Conservation (phyloP, 1,139 yeast genomes). For the Pichia inconspicua region DNA sequence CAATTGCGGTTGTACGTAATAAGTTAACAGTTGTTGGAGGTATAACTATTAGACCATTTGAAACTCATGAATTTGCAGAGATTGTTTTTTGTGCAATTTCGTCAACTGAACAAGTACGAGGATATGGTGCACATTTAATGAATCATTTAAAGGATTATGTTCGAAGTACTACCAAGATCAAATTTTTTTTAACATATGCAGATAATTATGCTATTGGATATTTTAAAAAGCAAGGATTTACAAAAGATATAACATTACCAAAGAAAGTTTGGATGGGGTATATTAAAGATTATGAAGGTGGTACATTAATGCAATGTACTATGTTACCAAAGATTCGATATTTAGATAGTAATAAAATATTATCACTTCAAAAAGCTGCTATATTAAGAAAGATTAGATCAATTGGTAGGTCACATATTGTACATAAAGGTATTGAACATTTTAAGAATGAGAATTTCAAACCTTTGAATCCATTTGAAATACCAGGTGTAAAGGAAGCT, state of each 20-base stretch:
- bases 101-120: conserved; percentile 94
- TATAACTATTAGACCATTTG: conserved; percentile 90
- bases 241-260: conserved; percentile 85
- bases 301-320: conserved; percentile 94
- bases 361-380: conserved; percentile 85
- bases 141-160: conserved; percentile 95
- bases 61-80: conserved; percentile 86
- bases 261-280: conserved; percentile 95
- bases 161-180: conserved; percentile 76
- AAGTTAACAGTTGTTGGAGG: conserved; percentile 97
- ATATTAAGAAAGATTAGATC: conserved; percentile 76
- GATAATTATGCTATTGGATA: conserved; percentile 98
- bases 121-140: conserved; percentile 98
- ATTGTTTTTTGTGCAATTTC: conserved; percentile 97
- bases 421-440: conserved; percentile 71
- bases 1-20: conserved; percentile 90
- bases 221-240: conserved; percentile 95
- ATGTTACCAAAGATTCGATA: conserved; percentile 87
- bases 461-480: conserved; percentile 58
- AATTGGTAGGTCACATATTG: conserved; percentile 70
- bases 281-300: conserved; percentile 97
- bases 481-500: conserved; percentile 84
- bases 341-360: conserved; percentile 78
- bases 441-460: conserved; percentile 48
- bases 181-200: conserved; percentile 89